Base-by-base conservation (phyloP, 345 rosid genomes). In the Pugionium dolabratum region DNA sequence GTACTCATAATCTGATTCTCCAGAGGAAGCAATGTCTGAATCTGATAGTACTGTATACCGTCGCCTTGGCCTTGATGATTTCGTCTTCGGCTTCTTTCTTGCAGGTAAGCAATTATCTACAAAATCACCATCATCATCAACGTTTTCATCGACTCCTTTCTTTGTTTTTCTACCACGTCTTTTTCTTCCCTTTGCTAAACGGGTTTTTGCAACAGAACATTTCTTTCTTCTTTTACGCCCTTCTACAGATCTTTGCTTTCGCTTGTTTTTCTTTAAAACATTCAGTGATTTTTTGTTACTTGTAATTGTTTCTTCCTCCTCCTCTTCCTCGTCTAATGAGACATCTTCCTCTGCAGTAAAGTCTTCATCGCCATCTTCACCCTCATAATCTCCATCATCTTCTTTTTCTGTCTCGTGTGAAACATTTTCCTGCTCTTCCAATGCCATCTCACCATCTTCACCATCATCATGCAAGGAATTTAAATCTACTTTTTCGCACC, bases 291-390 rank as follows among this genome's bases (percentile, higher is more conserved):
- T 85, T 82, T 66, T 83, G 52, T 62, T 73, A 11, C 59, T 53
- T 32, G 42, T 58, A 9, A 64, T 18, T 36, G 78, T 84, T 36
- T 90, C 99, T 73, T 87, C 99, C 28, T 84, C 89, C 66, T 91
- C 89, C 66, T 91, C 97, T 53, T 90, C 99, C 76, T 87, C 99
- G n/a, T 84, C 89, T 62, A 82, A 57, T 49, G 80, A 81, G 62
- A 85, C 88, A 53, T 91, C 87, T 29, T 79, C 92, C 59, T 86
- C 93, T 2, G 76, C 77, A 1, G 84, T 78, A 62, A 80, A 86
- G 59, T 91, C 89, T 4, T 82, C 93, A 7, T 86, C 89, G 4
- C 76, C 83, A 7, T 87, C 85, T 0, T 80, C 86, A 4, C 56
- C 84, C n/a, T 78, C 81, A 4, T 79, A 84, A 8, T 82, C 74